These are phyloP conservation scores for Geosmithia morbida DNA, from an alignment of 2,329 filamentous ascomycete genomes.

Conservation along the genomic window DNA sequence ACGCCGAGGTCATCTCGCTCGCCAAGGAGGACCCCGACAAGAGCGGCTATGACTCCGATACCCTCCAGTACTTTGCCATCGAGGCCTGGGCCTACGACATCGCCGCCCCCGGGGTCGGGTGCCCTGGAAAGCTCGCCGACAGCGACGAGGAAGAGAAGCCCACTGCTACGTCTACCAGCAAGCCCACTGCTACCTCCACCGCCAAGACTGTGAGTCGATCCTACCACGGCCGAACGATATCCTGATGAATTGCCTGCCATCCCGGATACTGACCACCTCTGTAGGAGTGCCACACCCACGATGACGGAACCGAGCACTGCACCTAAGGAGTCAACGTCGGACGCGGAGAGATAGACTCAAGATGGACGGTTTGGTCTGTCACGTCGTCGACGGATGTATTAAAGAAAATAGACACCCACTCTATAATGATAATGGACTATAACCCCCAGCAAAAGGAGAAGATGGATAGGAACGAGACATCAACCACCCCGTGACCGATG, in stretches of 20 bases:
- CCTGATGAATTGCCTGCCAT: neutral
- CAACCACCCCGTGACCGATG: too few relatives aligned
- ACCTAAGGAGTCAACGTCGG: neutral
- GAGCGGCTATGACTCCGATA: conserved; percentile 42
- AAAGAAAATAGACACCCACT: too few relatives aligned
- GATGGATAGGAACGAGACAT: too few relatives aligned
- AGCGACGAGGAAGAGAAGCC: neutral
- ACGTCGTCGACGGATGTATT: too few relatives aligned
- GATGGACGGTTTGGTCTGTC: neutral
- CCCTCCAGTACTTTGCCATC: conserved; percentile 54
- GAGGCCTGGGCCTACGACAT: conserved; percentile 54
- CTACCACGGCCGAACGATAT: too few relatives aligned
- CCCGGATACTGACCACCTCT: too few relatives aligned
- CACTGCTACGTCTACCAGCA: conserved; percentile 5
- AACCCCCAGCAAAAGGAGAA: too few relatives aligned
- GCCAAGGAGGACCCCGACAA: conserved; percentile 31
- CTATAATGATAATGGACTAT: too few relatives aligned
- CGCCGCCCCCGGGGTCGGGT: conserved; percentile 47
- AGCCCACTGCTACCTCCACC: conserved; percentile 18
- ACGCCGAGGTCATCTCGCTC: conserved; percentile 36
- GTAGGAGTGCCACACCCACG: conserved; percentile 31
- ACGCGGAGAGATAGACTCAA: neutral
- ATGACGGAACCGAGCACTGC: conserved; percentile 23
- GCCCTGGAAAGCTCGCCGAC: conserved; percentile 27
- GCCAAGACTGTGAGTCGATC: conserved; percentile 25